phyloP scores from a whole-genome alignment of 202 grass and related monocot genomes.

The Cymbopogon flexuosus region DNA sequence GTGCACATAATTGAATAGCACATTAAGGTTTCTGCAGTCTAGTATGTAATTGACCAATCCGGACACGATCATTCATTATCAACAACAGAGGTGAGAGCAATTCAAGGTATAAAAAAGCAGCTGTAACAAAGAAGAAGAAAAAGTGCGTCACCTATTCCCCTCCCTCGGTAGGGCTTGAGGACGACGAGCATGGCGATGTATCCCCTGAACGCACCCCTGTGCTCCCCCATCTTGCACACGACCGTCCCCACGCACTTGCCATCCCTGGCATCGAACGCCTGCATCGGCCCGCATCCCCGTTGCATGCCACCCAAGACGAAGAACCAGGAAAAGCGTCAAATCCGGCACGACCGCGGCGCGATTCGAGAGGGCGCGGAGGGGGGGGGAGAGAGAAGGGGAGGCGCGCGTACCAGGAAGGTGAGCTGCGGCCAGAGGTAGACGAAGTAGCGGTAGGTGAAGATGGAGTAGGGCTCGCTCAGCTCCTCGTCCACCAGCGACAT shows the following conservation, averaged over 20 bases:
- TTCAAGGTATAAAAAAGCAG: neutral
- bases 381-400: neutral
- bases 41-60: neutral
- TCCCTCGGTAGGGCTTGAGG: slow-evolving; percentile 80
- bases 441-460: slow-evolving; percentile 99
- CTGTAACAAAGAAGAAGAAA: neutral
- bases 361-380: neutral
- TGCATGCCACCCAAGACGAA: neutral
- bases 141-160: slow-evolving; percentile 59
- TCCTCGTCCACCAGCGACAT: slow-evolving; percentile 92
- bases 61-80: neutral
- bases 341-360: neutral
- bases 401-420: slow-evolving; percentile 63
- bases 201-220: slow-evolving; percentile 61
- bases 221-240: slow-evolving; percentile 94
- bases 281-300: neutral
- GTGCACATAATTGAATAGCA: neutral
- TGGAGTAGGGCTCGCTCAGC: slow-evolving; percentile 96
- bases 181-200: slow-evolving; percentile 98
- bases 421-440: slow-evolving; percentile 95
- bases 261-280: slow-evolving; percentile 74
- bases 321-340: slow-evolving; percentile 12
- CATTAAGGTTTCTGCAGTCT: slow-evolving; percentile 11
- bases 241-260: slow-evolving; percentile 91
- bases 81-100: neutral